phyloP scores from a whole-genome alignment of 2,329 filamentous ascomycete genomes.

The Catunica adiposa region DNA sequence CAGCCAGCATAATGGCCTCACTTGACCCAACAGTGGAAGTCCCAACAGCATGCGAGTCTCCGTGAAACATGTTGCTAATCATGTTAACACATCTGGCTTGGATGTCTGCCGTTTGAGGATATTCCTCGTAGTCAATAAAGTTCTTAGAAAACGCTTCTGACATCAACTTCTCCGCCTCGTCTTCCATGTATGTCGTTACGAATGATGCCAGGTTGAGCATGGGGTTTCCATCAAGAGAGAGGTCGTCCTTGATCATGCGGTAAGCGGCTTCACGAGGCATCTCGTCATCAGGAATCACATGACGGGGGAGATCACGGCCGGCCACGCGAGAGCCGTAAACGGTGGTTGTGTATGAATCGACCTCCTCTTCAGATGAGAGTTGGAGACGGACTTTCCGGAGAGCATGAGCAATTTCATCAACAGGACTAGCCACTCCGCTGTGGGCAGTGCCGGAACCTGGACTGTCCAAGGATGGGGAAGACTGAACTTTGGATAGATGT shows the following conservation, averaged over 20 bases:
- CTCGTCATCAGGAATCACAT: conserved; percentile 75
- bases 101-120: conserved; percentile 64
- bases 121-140: conserved; percentile 83
- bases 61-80: conserved; percentile 81
- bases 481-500: conserved; percentile 27
- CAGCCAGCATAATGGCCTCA: conserved; percentile 70
- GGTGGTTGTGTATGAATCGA: conserved; percentile 51
- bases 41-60: conserved; percentile 51
- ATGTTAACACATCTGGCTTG: conserved; percentile 86
- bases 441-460: background rate
- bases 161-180: conserved; percentile 94
- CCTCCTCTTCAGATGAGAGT: conserved; percentile 27
- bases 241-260: conserved; percentile 88
- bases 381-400: conserved; percentile 30
- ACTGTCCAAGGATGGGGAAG: conserved; percentile 9
- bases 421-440: conserved; percentile 13
- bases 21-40: conserved; percentile 82
- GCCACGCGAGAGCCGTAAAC: conserved; percentile 85
- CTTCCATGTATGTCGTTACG: conserved; percentile 95
- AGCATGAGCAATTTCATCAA: conserved; percentile 21
- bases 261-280: conserved; percentile 93
- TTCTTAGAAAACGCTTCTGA: conserved; percentile 82
- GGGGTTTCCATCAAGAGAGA: conserved; percentile 80
- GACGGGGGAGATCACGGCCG: conserved; percentile 57
- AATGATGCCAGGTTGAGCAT: conserved; percentile 82